Evolutionary conservation across 805 yeast species (phyloP), one percentile per base, ranked within the genome.

Genomic region (Candida caryicola): DNA sequence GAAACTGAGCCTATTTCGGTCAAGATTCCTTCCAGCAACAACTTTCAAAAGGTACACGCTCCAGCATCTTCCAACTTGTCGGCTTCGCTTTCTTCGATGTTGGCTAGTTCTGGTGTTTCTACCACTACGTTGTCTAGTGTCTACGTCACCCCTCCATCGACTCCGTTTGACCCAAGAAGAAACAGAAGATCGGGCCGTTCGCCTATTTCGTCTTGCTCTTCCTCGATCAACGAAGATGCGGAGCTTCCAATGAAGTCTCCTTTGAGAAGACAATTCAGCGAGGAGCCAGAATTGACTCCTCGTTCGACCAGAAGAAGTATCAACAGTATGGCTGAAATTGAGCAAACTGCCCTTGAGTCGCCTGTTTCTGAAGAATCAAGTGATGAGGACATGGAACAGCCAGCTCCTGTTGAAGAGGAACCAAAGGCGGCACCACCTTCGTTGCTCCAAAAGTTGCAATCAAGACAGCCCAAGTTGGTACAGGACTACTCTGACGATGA

Each of bases 251-350:
- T 36, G 18, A 44, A 40, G 33, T 43, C 50, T 23, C 44, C 46
- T 8, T 38, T 48, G 29, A 46, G 52, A 36, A 21, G 29, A 36
- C 17, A 23, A 5, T 25, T 18, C 4, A 15, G 25, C 6, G 47
- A 37, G 16, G 61, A 57, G 38, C 55, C 59, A 9, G 40, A 41
- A 9, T 30, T 51, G 21, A 49, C 64, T 16, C 61, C 64, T 18
- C 46, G 59, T 17, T 44, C 59, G 10, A 48, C 58, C 17, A 49
- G 47, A 35, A 59, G 66, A 45, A 46, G 34, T 21, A 21, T 21
- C 25, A 32, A 27, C 25, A 21, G 25, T 10, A 21, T 21, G 25
- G 7, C 25, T 21, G 41, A 37, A 14, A 33, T 31, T 27, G 31
- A 43, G 37, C n/a, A n/a, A n/a, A n/a, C n/a, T n/a, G n/a, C n/a